These are phyloP conservation scores for Graphilbum sp. DNA, from an alignment of 2,329 filamentous ascomycete genomes.

Conservation along the genomic window DNA sequence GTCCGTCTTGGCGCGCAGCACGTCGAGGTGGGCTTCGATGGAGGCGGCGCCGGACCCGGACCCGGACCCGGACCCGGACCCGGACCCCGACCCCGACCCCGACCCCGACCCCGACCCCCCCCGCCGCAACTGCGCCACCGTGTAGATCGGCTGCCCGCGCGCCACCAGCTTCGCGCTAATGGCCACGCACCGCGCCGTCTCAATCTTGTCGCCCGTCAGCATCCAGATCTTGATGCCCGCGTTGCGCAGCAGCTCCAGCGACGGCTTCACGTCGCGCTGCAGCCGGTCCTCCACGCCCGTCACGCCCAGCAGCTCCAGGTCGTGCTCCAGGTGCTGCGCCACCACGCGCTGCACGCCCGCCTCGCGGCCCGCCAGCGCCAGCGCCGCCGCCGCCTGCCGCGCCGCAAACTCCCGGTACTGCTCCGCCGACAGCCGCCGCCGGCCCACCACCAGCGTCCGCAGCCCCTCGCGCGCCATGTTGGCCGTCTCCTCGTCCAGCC, in stretches of 20 bases:
- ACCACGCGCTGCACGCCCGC: constrained; percentile 66
- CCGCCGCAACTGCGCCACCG: constrained; percentile 75
- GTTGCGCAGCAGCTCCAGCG: constrained; percentile 84
- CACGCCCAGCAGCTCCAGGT: constrained; percentile 87
- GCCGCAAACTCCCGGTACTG: constrained; percentile 69
- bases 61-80: no score
- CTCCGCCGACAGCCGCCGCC: constrained; percentile 62
- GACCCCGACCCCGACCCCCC: no score
- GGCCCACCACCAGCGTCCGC: constrained; percentile 85
- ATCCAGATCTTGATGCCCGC: constrained; percentile 99
- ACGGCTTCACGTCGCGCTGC: constrained; percentile 89
- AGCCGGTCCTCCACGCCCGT: constrained; percentile 96
- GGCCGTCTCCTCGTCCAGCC: constrained; percentile 97
- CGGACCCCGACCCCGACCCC: no score
- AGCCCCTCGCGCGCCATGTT: constrained; percentile 98
- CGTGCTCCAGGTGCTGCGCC: constrained; percentile 64
- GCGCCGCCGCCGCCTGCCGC: constrained; percentile 61
- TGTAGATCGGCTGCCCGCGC: constrained; percentile 89
- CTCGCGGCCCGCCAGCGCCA: constrained; percentile 69
- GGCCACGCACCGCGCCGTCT: constrained; percentile 91
- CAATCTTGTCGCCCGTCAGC: constrained; percentile 96
- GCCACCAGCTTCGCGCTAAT: constrained; percentile 89
- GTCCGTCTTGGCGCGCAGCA: constrained; percentile 75
- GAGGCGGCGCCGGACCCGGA: no score
- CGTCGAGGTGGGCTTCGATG: constrained; percentile 80